Base-by-base conservation (phyloP, 1,284 basidiomycete species). In the Vanrija sp. region DNA sequence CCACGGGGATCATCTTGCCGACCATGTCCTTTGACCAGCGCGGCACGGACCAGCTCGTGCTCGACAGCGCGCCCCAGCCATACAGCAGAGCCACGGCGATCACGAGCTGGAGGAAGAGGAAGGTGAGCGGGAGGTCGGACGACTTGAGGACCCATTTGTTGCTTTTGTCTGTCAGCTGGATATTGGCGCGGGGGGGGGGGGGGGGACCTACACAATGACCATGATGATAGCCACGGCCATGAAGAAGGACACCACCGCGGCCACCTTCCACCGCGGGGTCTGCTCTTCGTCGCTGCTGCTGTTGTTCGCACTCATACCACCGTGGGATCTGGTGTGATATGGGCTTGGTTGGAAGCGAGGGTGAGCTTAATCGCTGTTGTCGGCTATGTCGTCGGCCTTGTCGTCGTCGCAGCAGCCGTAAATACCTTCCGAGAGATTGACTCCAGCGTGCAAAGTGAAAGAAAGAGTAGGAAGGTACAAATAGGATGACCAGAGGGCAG, bases 181-280 rank as follows among this genome's bases (percentile, higher is more conserved):
- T n/a, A n/a, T 23, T 23, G 21, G 2, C 21, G 2, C 21, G 2
- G 21, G 21, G 21, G 21, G 18, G 15, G 21, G 16, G 25, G 34
- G 46, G 28, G 29, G 43, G 23, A 60, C 83, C 62, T 68, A 84
- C 83, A 84, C 83, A 60, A 85, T 83, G 52, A 86, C 71, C 71
- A 87, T 85, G 48, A 87, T 81, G 9, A 89, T 77, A 3, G 87
- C 86, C 6, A 86, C 82, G 21, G 74, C 71, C 86, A 89, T 88
- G 79, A 88, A 89, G 73, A 89, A 89, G 9, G 79, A 65, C 57
- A 89, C 86, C 38, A 88, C 87, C n/a, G 74, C 81, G 14, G 84
- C 83, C 50, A 89, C 84, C 69, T 85, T 65, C 38, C 62, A 60
- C n/a, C 57, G 43, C 2, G 60, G 47, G 12, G 61, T 58, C 26